These are phyloP conservation scores for Grosmannia huntii DNA, from an alignment of 2,329 filamentous ascomycete genomes.

Conservation along the genomic window DNA sequence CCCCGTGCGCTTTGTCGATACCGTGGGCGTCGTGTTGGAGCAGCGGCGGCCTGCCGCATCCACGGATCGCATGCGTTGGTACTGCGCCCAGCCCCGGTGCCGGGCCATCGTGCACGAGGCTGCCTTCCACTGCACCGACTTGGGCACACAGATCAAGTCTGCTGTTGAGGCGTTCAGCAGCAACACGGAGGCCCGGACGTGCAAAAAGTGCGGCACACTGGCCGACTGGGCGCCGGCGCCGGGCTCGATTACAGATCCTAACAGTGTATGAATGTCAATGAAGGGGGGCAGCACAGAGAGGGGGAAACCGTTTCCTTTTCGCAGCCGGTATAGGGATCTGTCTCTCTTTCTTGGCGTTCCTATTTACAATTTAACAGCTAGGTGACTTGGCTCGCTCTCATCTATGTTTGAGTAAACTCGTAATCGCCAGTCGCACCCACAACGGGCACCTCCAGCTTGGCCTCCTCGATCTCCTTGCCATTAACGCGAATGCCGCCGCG, in stretches of 20 bases:
- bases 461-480: conserved; percentile 75
- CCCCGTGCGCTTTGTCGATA: conserved; percentile 83
- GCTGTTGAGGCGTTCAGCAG: conserved; percentile 73
- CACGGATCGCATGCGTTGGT: conserved; percentile 66
- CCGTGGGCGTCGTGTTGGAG: conserved; percentile 88
- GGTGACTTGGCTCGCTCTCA: not conserved
- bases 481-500: conserved; percentile 66
- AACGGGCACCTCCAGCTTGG: conserved; percentile 70
- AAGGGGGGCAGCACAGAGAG: not conserved
- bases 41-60: conserved; percentile 59
- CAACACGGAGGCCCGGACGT: conserved; percentile 56
- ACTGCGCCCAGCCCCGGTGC: conserved; percentile 54
- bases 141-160: conserved; percentile 89
- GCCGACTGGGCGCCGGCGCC: conserved; percentile 43
- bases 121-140: conserved; percentile 74
- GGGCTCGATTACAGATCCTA: conserved; percentile 47
- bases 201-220: conserved; percentile 61
- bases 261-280: conserved; percentile 25
- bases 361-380: not conserved
- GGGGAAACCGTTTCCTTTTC: not conserved
- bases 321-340: not conserved
- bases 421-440: conserved; percentile 69
- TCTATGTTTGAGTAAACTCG: conserved; percentile 58
- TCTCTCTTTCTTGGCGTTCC: not conserved
- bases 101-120: conserved; percentile 69